phyloP scores from a whole-genome alignment of 2,329 filamentous ascomycete species.

The Xylaria sp. region DNA sequence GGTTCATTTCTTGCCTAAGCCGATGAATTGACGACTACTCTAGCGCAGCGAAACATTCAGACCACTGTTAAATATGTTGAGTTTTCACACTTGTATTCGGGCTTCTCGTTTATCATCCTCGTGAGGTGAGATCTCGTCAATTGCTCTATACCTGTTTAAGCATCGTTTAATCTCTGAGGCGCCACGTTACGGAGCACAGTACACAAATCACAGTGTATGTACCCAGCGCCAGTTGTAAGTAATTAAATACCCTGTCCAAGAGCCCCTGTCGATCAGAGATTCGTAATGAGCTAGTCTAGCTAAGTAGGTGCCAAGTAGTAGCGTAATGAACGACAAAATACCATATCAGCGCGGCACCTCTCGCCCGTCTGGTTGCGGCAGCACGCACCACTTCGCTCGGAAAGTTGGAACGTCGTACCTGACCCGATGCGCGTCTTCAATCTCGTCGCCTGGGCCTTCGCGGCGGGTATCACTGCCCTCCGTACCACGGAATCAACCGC shows the following conservation, averaged over 20 bases:
- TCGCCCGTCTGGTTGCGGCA: constrained; percentile 4
- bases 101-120: neutral
- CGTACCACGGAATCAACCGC: constrained; percentile 29
- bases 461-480: constrained; percentile 25
- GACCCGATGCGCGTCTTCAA: constrained; percentile 30
- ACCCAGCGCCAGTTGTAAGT: neutral
- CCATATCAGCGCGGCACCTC: neutral
- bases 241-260: neutral
- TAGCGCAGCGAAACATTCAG: neutral
- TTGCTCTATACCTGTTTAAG: neutral
- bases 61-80: neutral
- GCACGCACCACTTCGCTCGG: neutral
- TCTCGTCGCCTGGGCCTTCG: constrained; percentile 27
- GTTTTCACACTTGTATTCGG: neutral
- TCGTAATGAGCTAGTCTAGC: neutral
- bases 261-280: constrained; percentile 24
- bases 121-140: neutral
- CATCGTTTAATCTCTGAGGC: neutral
- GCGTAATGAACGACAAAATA: neutral
- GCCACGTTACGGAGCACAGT: constrained; percentile 1
- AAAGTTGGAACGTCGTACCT: neutral
- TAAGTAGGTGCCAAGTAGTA: neutral
- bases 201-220: neutral
- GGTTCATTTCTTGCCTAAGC: neutral
- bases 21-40: neutral